Evolutionary conservation across 139 green algal genomes (phyloP).

Genomic region (Microglena sp.): DNA sequence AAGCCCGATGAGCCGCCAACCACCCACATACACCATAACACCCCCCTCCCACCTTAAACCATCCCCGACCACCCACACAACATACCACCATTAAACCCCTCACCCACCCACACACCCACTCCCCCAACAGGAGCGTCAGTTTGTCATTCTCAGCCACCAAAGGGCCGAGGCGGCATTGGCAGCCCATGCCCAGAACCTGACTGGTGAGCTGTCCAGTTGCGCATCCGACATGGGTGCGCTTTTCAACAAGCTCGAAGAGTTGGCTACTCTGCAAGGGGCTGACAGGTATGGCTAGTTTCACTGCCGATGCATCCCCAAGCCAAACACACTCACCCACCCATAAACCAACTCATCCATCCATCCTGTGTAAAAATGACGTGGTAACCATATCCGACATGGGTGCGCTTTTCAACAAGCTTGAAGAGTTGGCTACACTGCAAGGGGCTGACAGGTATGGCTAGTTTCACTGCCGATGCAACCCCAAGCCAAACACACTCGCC

Average conservation of each 20-base stretch:
- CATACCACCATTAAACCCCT: background rate
- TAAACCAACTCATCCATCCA: too few relatives aligned
- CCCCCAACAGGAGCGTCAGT: constrained; percentile 42
- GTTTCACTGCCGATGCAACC: background rate
- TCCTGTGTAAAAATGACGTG: background rate
- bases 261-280: background rate
- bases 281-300: too few relatives aligned
- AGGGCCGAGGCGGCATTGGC: constrained; percentile 49
- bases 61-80: background rate
- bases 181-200: constrained; percentile 33
- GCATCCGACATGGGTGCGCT: background rate
- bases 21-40: background rate
- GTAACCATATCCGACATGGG: background rate
- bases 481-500: background rate
- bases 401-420: background rate
- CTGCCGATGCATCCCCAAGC: too few relatives aligned
- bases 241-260: constrained; percentile 2
- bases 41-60: background rate
- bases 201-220: constrained; percentile 19
- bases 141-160: constrained; percentile 45
- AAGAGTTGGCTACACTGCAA: background rate
- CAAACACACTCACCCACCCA: too few relatives aligned
- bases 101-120: background rate
- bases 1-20: background rate
- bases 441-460: background rate